phyloP scores from a whole-genome alignment of 2,329 filamentous ascomycete species.

The Talaromyces sp. region DNA sequence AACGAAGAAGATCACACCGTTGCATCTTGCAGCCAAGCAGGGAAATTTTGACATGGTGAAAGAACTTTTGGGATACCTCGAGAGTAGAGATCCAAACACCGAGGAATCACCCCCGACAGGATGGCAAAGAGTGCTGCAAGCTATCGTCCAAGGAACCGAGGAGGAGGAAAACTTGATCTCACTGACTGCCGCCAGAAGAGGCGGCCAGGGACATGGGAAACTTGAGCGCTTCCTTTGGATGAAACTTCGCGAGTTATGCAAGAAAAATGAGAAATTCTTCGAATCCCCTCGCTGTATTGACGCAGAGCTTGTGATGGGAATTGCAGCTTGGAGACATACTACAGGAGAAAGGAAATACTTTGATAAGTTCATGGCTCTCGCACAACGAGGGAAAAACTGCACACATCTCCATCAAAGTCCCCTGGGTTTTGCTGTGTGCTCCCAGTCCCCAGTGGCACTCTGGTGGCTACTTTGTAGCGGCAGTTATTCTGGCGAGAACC shows the following conservation, averaged over 20 bases:
- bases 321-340: not conserved
- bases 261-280: not conserved
- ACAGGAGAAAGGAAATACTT: too few species aligned
- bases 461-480: too few species aligned
- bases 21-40: conserved; percentile 42
- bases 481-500: not conserved
- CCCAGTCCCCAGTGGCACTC: too few species aligned
- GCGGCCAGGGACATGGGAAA: not conserved
- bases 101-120: too few species aligned
- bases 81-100: not conserved
- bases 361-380: too few species aligned
- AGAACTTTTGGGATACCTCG: conserved; percentile 32
- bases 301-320: conserved; percentile 2
- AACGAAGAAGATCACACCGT: not conserved
- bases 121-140: not conserved
- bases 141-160: not conserved
- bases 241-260: not conserved
- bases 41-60: conserved; percentile 38
- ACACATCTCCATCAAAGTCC: too few species aligned
- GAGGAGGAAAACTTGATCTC: not conserved
- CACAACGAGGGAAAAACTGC: too few species aligned
- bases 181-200: not conserved
- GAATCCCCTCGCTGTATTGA: not conserved
- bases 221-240: not conserved
- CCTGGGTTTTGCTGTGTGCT: too few species aligned